Evolutionary conservation across 768 basidiomycete species (phyloP).

Genomic region (Myochromella boudieri): DNA sequence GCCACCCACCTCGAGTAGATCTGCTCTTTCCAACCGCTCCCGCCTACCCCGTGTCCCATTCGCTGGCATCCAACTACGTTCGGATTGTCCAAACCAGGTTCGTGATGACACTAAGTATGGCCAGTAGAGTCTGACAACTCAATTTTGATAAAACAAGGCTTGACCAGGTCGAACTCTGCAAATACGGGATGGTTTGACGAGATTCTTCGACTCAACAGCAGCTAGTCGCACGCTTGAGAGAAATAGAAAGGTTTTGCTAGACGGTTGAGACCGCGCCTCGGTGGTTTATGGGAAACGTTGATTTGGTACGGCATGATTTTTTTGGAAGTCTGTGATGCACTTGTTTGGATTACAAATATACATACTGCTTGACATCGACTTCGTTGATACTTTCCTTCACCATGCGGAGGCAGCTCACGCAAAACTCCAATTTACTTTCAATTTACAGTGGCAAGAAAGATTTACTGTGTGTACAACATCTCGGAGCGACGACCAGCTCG

Average conservation of each 20-base stretch:
- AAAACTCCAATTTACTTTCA: no score
- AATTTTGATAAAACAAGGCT: slow-evolving; percentile 9
- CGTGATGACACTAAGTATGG: slow-evolving; percentile 7
- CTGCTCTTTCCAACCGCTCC: slow-evolving; percentile 5
- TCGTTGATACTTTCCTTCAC: not conserved
- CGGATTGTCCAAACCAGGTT: slow-evolving; percentile 7
- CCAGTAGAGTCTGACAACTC: slow-evolving; percentile 9
- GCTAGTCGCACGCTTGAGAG: slow-evolving; percentile 17
- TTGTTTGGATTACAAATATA: slow-evolving; percentile 41
- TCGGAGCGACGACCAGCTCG: slow-evolving; percentile 12
- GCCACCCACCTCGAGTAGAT: slow-evolving; percentile 9
- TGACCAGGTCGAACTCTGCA: slow-evolving; percentile 51
- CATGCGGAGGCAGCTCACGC: not conserved
- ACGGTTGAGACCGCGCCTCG: slow-evolving; percentile 21
- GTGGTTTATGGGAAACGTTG: slow-evolving; percentile 32
- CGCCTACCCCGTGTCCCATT: slow-evolving; percentile 14
- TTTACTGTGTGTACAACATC: no score
- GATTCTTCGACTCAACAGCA: slow-evolving; percentile 52
- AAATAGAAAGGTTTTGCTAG: slow-evolving; percentile 13
- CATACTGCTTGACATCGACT: slow-evolving; percentile 10
- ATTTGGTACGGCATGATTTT: slow-evolving; percentile 43
- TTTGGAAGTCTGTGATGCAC: slow-evolving; percentile 40
- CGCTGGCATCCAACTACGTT: slow-evolving; percentile 8
- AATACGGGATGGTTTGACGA: slow-evolving; percentile 63
- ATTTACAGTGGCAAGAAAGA: no score